These are phyloP conservation scores for Solanum virginianum DNA, from an alignment of 257 asterid species.

Conservation along the genomic window DNA sequence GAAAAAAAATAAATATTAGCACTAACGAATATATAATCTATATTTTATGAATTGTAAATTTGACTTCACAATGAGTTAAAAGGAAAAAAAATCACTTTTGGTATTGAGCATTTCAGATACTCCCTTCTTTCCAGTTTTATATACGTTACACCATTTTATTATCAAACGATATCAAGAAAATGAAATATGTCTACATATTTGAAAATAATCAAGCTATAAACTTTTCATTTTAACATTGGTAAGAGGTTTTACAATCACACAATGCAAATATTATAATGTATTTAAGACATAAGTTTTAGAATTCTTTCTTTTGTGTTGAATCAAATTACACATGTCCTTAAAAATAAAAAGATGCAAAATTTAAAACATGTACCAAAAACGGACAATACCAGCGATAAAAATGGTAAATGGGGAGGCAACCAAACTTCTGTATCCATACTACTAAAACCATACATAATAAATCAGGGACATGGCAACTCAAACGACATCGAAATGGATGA, in stretches of 20 bases:
- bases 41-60: background rate
- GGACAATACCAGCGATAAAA: no score
- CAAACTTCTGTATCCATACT: no score
- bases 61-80: background rate
- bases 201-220: background rate
- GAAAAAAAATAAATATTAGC: background rate
- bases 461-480: no score
- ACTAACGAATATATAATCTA: background rate
- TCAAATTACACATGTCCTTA: background rate
- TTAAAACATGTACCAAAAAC: background rate
- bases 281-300: background rate
- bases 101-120: background rate
- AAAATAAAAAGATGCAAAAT: background rate
- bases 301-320: background rate
- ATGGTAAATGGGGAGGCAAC: no score
- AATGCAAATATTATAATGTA: background rate
- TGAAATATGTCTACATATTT: background rate
- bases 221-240: background rate
- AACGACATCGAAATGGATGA: no score
- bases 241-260: background rate
- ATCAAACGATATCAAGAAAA: no score
- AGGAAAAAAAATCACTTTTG: background rate
- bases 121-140: background rate
- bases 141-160: no score
- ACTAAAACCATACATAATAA: no score